A percentile compares a stretch with the other conserved stretches of the same genome.
phyloP scores from a whole-genome alignment of 768 basidiomycete genomes.

The Gelatoporia subvermispora region DNA sequence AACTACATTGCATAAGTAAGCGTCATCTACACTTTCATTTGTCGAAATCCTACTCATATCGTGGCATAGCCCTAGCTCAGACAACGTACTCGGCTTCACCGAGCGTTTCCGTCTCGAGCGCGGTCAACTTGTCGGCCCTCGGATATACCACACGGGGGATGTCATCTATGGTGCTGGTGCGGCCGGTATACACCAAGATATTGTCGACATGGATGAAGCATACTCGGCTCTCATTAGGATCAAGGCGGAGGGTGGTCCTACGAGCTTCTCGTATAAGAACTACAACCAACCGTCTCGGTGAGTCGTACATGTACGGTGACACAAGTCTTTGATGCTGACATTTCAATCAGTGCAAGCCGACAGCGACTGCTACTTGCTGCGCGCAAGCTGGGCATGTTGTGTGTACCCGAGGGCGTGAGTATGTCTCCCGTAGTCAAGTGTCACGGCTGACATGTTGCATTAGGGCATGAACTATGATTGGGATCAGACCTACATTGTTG shows the following conservation, averaged over 20 bases:
- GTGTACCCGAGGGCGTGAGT: constrained; percentile 63
- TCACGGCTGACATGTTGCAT: neutral
- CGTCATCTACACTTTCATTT: neutral
- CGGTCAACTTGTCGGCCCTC: constrained; percentile 63
- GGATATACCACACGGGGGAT: constrained; percentile 67
- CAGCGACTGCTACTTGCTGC: constrained; percentile 62
- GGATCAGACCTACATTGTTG: constrained; percentile 76
- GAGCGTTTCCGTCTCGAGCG: constrained; percentile 68
- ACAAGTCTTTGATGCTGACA: neutral
- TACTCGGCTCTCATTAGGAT: constrained; percentile 60
- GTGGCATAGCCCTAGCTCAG: constrained; percentile 51
- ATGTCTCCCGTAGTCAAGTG: neutral
- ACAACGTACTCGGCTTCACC: constrained; percentile 55
- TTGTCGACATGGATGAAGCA: constrained; percentile 58
- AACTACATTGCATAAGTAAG: constrained; percentile 73
- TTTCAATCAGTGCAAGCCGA: constrained; percentile 48
- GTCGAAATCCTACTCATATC: neutral
- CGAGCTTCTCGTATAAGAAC: constrained; percentile 74
- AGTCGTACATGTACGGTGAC: constrained; percentile 4
- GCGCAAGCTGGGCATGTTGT: constrained; percentile 59
- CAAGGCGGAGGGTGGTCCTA: constrained; percentile 67
- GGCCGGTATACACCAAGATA: constrained; percentile 51
- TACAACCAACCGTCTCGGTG: constrained; percentile 67
- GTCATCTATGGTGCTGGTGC: constrained; percentile 54
- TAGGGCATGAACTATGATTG: constrained; percentile 76